phyloP scores from a whole-genome alignment of 2,329 filamentous ascomycete genomes.

The Aspergillus pseudoterreus region DNA sequence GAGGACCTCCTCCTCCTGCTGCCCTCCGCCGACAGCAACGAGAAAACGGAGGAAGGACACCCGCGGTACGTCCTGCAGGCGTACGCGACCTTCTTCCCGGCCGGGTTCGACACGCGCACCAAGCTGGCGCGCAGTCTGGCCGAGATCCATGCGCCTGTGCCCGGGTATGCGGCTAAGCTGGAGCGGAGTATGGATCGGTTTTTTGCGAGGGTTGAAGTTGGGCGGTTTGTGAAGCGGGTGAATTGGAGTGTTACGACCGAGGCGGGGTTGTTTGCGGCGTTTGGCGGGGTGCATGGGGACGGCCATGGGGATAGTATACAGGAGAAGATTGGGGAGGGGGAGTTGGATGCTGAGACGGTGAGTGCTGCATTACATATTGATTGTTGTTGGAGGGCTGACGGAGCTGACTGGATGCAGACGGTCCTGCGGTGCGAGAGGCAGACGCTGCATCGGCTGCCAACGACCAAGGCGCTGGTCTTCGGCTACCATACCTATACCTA shows the following conservation, averaged over 20 bases:
- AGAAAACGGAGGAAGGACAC: conserved; percentile 18
- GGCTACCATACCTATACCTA: conserved; percentile 62
- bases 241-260: conserved; percentile 49
- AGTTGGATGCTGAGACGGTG: conserved; percentile 46
- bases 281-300: conserved; percentile 14
- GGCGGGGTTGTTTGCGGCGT: conserved; percentile 39
- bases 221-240: conserved; percentile 52
- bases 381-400: no score
- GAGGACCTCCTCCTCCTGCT: conserved; percentile 59
- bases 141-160: conserved; percentile 58
- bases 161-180: conserved; percentile 54
- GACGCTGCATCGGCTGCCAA: conserved; percentile 57
- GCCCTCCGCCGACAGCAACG: conserved; percentile 26
- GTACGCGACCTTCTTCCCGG: conserved; percentile 55
- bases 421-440: conserved; percentile 57
- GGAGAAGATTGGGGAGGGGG: conserved; percentile 26
- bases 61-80: conserved; percentile 53
- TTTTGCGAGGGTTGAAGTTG: conserved; percentile 53
- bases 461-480: conserved; percentile 55
- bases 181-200: conserved; percentile 60
- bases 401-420: conserved; percentile 19
- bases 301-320: conserved; percentile 2
- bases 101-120: conserved; percentile 54
- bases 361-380: not conserved
- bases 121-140: conserved; percentile 53